Evolutionary conservation across 768 basidiomycete species (phyloP).

Genomic region (Boletus rufocinnamomeus): DNA sequence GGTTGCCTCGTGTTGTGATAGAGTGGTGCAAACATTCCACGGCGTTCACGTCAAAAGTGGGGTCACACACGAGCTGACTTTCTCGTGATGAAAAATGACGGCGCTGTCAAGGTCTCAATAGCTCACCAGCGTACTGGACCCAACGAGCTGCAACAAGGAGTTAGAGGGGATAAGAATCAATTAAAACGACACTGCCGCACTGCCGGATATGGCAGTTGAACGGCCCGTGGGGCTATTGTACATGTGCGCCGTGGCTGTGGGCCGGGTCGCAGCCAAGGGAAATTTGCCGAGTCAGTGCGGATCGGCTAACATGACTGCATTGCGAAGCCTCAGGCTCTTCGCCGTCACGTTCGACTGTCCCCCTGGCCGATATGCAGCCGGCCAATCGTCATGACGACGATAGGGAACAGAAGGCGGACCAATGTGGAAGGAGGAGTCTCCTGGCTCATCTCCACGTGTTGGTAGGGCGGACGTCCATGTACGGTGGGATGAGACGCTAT

Average conservation of each 20-base stretch:
- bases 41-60: slow-evolving; percentile 4
- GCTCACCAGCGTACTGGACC: not conserved
- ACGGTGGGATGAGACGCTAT: not conserved
- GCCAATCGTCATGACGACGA: slow-evolving; percentile 11
- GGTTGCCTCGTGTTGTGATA: slow-evolving; percentile 22
- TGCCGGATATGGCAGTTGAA: not conserved
- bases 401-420: not conserved
- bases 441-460: not conserved
- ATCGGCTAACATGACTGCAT: not conserved
- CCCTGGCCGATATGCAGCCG: not conserved
- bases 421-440: slow-evolving; percentile 3
- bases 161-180: not conserved
- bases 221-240: not conserved
- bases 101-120: too few species aligned
- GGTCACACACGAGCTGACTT: not conserved
- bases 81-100: too few species aligned
- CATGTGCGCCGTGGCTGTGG: not conserved
- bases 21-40: slow-evolving; percentile 2
- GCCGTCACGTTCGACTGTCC: not conserved
- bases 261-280: not conserved
- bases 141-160: not conserved
- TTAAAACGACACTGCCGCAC: not conserved
- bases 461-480: too few species aligned
- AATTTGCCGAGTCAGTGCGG: not conserved
- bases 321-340: not conserved